phyloP scores from a whole-genome alignment of 371 early-diverging fungal species.

The Haplosporangium sp. region DNA sequence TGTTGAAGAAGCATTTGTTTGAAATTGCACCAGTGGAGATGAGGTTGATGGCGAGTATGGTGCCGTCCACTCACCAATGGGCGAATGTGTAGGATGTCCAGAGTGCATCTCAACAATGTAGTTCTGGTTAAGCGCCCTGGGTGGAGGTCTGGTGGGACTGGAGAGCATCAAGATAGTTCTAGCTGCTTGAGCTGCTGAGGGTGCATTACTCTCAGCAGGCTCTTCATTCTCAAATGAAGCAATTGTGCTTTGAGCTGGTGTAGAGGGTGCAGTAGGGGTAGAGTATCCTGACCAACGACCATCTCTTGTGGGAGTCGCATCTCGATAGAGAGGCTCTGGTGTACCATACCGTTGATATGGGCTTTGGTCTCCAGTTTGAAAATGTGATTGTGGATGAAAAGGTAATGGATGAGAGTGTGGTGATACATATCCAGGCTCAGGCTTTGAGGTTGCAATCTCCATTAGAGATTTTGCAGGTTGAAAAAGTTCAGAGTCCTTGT shows the following conservation, averaged over 20 bases:
- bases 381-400: constrained; percentile 7
- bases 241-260: constrained; percentile 2
- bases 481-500: constrained; percentile 46
- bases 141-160: constrained; percentile 42
- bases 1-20: constrained; percentile 24
- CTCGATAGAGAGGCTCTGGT: constrained; percentile 36
- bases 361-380: constrained; percentile 6
- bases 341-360: constrained; percentile 10
- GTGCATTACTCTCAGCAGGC: constrained; percentile 15
- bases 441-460: constrained; percentile 47
- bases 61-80: constrained; percentile 36
- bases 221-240: constrained; percentile 23
- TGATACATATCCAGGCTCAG: constrained; percentile 45
- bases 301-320: constrained; percentile 17
- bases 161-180: constrained; percentile 50
- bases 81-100: constrained; percentile 30
- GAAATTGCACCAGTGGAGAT: constrained; percentile 34
- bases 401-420: constrained; percentile 15
- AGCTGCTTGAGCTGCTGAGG: constrained; percentile 41
- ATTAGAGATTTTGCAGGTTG: constrained; percentile 51
- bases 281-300: constrained; percentile 23
- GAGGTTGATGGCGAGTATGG: constrained; percentile 40
- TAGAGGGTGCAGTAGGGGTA: constrained; percentile 19
- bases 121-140: constrained; percentile 33
- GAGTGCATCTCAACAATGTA: constrained; percentile 35